A percentile compares a stretch with the other conserved stretches of the same genome.
phyloP scores from a whole-genome alignment of 73 alveolate genomes.

The Paramecium pentaurelia region DNA sequence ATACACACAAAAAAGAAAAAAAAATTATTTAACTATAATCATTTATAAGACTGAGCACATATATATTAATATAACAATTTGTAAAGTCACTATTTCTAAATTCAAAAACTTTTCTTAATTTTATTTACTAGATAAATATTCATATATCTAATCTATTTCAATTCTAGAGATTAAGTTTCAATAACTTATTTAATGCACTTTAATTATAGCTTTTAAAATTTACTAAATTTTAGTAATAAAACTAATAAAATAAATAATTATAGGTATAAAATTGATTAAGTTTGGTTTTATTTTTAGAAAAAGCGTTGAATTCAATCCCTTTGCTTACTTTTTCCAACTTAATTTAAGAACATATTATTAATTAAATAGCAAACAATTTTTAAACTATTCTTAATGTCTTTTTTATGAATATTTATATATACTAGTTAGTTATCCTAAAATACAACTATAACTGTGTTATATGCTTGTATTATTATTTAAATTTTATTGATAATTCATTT shows the following conservation, averaged over 20 bases:
- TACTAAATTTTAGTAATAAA: too few species aligned
- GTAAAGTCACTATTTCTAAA: not conserved
- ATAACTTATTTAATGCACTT: too few species aligned
- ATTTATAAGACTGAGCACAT: not conserved
- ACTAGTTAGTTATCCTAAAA: not conserved
- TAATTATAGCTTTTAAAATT: not conserved
- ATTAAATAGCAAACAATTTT: too few species aligned
- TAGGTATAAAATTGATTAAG: not conserved
- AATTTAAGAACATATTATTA: not conserved
- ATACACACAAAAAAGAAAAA: not conserved
- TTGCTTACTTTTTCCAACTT: not conserved
- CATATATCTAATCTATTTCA: too few species aligned
- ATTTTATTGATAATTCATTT: not conserved
- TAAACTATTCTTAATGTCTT: too few species aligned
- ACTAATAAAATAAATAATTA: not conserved
- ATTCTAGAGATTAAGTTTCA: too few species aligned
- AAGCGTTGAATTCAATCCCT: not conserved
- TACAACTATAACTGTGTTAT: not conserved
- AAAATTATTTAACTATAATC: not conserved
- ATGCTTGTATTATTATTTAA: not conserved
- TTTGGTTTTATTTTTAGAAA: not conserved
- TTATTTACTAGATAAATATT: too few species aligned
- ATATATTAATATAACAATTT: too few species aligned
- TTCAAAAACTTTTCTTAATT: not conserved
- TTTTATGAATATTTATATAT: too few species aligned